Evolutionary conservation across 202 grass and related monocot species (phyloP), one percentile per base, ranked within the genome.

Genomic region (Zoysia matrella): DNA sequence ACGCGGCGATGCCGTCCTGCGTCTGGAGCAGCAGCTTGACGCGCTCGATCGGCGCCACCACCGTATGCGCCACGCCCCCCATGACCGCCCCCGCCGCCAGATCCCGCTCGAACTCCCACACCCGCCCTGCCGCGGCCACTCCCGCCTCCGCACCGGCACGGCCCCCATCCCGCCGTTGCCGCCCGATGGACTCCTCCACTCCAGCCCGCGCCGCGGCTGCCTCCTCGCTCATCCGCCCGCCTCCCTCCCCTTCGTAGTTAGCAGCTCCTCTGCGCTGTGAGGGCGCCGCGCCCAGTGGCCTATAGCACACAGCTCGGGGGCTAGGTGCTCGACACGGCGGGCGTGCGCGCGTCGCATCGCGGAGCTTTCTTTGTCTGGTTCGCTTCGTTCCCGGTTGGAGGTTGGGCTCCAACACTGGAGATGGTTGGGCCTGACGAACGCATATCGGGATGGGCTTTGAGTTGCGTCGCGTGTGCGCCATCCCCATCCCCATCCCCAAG

Each of bases 31-130:
- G 85, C 69, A 99, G 83, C 91, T 99, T 99, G 60, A 84, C 96
- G 83, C 96, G 85, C 79, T 99, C 96, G 85, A 99, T 96, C 61
- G 96, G 96, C 78, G 93, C 96, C 87, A 99, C 96, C 89, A 99
- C 96, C 16, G 96, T 99, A 85, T 99, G 96, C 70, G 94, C 96
- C 30, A 75, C 85, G 49, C 93, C 96, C 4, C 93, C 96, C 93
- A 99, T 99, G 87, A 93, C 71, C 61, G 96, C 96, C 75, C 93
- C 96, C 10, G 96, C 96, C 79, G 85, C 83, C 93, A 99, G 85
- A 87, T 94, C 96, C 81, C 96, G 70, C 91, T 92, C 85, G 87
- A 95, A 99, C 80, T 90, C 88, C 87, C 90, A 88, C 78, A 91
- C 64, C 87, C 84, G 78, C 79, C 76, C 78, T 69, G 66, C 69